Conservation (phyloP, 2,329 filamentous ascomycete genomes). For the Westerdykella aurantiaca region DNA sequence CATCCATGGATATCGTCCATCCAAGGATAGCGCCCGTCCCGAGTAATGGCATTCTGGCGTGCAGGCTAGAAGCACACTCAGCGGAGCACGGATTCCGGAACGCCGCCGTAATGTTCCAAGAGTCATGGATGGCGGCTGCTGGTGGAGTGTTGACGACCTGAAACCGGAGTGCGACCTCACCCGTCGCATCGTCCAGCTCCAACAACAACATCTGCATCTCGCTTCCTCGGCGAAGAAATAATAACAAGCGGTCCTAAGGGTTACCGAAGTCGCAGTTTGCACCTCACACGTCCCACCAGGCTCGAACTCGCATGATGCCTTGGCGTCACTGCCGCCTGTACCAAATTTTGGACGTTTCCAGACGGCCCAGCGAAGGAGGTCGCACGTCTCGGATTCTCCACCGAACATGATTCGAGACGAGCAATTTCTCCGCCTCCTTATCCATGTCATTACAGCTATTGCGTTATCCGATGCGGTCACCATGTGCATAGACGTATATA, state of each 20-base stretch:
- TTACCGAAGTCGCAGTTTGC: slow-evolving; percentile 27
- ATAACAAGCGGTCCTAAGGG: slow-evolving; percentile 19
- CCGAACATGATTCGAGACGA: slow-evolving; percentile 24
- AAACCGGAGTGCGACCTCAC: slow-evolving; percentile 30
- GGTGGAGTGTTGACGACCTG: slow-evolving; percentile 23
- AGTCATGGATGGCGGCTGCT: slow-evolving; percentile 17
- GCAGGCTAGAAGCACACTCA: slow-evolving; percentile 1
- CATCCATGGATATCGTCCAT: slow-evolving; percentile 5
- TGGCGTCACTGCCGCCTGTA: slow-evolving; percentile 18
- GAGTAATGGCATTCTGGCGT: not conserved
- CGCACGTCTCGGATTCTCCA: slow-evolving; percentile 6
- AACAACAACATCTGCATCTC: slow-evolving; percentile 13
- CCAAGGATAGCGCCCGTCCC: not conserved
- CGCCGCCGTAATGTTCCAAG: slow-evolving; percentile 19
- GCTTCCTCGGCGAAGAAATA: slow-evolving; percentile 12
- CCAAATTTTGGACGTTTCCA: slow-evolving; percentile 15
- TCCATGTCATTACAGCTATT: not conserved
- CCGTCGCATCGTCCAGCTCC: slow-evolving; percentile 18
- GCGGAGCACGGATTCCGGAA: slow-evolving; percentile 13
- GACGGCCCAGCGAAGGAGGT: slow-evolving; percentile 7
- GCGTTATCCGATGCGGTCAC: slow-evolving; percentile 2
- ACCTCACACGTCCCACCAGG: slow-evolving; percentile 32
- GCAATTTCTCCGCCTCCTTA: slow-evolving; percentile 13
- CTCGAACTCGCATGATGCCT: slow-evolving; percentile 26
- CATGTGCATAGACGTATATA: slow-evolving; percentile 26